Conservation (phyloP, 208 protist genomes). For the Leishmania major region DNA sequence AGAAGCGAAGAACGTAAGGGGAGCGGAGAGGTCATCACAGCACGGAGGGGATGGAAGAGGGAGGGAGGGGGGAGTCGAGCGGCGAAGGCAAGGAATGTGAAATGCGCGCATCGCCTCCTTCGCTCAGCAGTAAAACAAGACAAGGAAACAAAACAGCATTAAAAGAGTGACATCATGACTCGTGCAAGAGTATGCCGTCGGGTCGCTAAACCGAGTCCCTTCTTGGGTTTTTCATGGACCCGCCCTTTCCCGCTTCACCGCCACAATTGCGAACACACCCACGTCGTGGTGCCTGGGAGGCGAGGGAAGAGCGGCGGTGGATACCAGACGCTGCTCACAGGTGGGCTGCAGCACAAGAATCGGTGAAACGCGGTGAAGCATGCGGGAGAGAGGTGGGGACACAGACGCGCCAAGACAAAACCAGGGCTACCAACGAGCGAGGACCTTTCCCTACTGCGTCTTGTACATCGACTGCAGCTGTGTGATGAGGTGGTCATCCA, state of each 20-base stretch:
- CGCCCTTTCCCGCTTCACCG: not conserved
- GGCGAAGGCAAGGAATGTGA: not conserved
- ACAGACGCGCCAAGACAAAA: not conserved
- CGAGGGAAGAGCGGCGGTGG: not conserved
- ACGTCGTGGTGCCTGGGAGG: not conserved
- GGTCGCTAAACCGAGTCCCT: not conserved
- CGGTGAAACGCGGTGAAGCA: not conserved
- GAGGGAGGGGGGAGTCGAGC: not conserved
- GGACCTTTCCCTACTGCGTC: not conserved
- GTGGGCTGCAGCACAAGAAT: not conserved
- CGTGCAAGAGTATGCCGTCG: not conserved
- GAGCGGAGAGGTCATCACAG: not conserved
- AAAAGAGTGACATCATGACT: not conserved
- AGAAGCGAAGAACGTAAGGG: not conserved
- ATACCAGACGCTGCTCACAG: not conserved
- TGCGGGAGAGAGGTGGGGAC: not conserved
- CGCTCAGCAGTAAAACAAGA: not conserved
- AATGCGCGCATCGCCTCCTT: not conserved
- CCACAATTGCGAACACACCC: not conserved
- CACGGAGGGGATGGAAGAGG: too few relatives aligned
- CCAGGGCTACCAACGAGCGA: not conserved
- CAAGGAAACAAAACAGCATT: not conserved
- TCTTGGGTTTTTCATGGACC: not conserved
- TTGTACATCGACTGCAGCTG: conserved; percentile 30
- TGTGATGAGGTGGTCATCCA: conserved; percentile 51